A percentile compares a stretch with the other conserved stretches of the same genome.
Conservation (phyloP, 768 basidiomycete species). For the Suillus placidus region DNA sequence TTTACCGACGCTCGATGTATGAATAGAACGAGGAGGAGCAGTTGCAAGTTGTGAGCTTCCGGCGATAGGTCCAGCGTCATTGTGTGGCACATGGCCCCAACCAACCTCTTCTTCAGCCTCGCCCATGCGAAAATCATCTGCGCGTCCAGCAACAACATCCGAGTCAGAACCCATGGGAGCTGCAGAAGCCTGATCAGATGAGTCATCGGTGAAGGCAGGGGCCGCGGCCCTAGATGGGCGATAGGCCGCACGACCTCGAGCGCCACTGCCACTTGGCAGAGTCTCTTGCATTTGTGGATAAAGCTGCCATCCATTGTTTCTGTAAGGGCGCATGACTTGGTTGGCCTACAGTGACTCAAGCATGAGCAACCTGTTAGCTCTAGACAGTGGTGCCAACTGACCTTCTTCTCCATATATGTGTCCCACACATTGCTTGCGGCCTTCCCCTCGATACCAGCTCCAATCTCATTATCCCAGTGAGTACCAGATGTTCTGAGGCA, state of each 20-base stretch:
- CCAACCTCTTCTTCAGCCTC: no score
- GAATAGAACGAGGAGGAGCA: no score
- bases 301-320: neutral
- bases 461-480: neutral
- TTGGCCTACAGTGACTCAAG: no score
- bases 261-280: slow-evolving; percentile 1
- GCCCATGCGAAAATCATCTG: no score
- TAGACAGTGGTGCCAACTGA: neutral
- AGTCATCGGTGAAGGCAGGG: no score
- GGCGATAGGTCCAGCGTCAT: no score
- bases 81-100: no score
- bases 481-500: neutral
- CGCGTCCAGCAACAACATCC: no score
- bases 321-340: neutral
- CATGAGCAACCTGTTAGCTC: neutral
- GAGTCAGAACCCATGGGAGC: no score
- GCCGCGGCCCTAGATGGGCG: neutral
- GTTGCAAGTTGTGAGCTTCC: no score
- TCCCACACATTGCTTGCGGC: neutral
- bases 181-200: no score
- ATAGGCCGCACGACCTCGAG: neutral
- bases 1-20: no score
- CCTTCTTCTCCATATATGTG: neutral
- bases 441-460: neutral
- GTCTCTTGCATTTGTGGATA: neutral